phyloP scores from a whole-genome alignment of 306 rosid genomes.

The Vicia villosa region DNA sequence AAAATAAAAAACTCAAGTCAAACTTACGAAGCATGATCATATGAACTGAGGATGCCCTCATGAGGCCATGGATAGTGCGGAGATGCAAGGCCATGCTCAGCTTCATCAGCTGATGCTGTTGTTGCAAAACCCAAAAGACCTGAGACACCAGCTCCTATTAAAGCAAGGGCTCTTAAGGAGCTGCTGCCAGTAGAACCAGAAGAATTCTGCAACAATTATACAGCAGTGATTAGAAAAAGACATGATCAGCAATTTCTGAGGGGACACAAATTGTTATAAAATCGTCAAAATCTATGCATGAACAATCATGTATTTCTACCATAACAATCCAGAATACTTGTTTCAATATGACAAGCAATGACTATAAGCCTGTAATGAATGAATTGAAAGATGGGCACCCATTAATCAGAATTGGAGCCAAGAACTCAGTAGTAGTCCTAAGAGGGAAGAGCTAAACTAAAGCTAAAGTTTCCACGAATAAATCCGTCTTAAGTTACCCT shows the following conservation, averaged over 20 bases:
- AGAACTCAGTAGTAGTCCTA: neutral
- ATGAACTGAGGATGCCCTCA: constrained; percentile 94
- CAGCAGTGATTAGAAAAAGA: constrained; percentile 23
- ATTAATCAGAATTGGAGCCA: constrained; percentile 4
- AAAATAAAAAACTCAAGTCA: neutral
- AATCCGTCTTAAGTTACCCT: neutral
- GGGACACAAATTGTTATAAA: constrained; percentile 4
- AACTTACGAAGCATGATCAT: constrained; percentile 96
- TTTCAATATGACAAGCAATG: constrained; percentile 7
- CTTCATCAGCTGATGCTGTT: constrained; percentile 89
- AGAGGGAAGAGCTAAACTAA: constrained; percentile 8
- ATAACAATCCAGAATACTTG: constrained; percentile 4
- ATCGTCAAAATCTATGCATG: neutral
- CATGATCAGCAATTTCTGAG: neutral
- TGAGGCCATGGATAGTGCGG: constrained; percentile 99
- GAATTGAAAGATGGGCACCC: constrained; percentile 27
- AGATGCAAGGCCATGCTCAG: constrained; percentile 90
- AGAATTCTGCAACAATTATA: constrained; percentile 51
- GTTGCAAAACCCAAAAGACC: constrained; percentile 82
- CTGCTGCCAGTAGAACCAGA: constrained; percentile 57
- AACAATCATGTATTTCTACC: neutral
- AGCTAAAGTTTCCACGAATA: neutral
- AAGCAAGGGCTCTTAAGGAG: constrained; percentile 82
- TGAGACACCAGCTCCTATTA: constrained; percentile 85
- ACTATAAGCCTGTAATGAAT: constrained; percentile 5